Percentiles rank a stretch among this genome's conserved stretches.
phyloP scores from a whole-genome alignment of 129 eudicot species.

The Scalesia atractyloides region DNA sequence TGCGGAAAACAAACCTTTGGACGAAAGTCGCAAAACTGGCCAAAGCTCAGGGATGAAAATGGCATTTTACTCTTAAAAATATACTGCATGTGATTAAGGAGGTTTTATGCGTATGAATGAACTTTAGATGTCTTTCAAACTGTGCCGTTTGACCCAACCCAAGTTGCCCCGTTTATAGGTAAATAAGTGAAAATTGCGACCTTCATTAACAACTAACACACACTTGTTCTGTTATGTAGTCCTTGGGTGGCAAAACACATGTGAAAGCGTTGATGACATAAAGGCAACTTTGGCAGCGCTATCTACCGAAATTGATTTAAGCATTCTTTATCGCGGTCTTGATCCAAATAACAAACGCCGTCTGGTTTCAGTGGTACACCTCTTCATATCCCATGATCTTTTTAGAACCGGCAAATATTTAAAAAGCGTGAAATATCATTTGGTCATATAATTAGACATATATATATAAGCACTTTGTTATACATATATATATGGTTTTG shows the following conservation, averaged over 20 bases:
- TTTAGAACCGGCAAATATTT: background rate
- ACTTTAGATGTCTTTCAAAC: background rate
- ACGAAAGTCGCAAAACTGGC: too few relatives aligned
- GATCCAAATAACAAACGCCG: slow-evolving; percentile 63
- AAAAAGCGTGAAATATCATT: too few relatives aligned
- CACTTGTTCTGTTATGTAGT: slow-evolving; percentile 49
- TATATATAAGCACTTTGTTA: too few relatives aligned
- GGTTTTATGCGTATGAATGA: background rate
- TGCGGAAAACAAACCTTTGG: too few relatives aligned
- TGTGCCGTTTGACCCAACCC: background rate
- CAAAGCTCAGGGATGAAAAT: too few relatives aligned
- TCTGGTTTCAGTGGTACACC: slow-evolving; percentile 87
- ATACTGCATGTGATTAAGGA: background rate
- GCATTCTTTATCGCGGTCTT: slow-evolving; percentile 86
- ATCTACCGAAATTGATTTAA: slow-evolving; percentile 70
- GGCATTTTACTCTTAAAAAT: too few relatives aligned
- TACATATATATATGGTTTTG: background rate
- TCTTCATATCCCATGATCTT: background rate
- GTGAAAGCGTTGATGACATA: slow-evolving; percentile 86
- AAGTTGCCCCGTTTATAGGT: background rate
- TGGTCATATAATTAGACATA: too few relatives aligned
- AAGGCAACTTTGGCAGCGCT: slow-evolving; percentile 70
- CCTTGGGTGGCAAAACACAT: slow-evolving; percentile 91
- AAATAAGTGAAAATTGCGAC: slow-evolving; percentile 4
- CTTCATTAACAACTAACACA: slow-evolving; percentile 6